These are phyloP conservation scores for Schizosaccharomyces lindneri DNA, from an alignment of 805 yeast species.

Conservation along the genomic window DNA sequence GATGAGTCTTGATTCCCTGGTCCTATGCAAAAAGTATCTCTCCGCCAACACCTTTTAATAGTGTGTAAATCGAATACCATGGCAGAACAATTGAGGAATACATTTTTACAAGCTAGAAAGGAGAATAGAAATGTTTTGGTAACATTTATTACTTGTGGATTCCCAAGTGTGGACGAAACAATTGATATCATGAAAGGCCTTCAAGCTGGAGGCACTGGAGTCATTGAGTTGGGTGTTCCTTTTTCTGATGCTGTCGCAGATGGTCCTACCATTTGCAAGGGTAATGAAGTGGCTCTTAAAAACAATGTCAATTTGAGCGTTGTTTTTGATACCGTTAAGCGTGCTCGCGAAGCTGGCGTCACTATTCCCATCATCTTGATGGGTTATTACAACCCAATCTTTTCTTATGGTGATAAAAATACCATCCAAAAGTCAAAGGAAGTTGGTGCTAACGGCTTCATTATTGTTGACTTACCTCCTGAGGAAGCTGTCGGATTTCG, in stretches of 20 bases:
- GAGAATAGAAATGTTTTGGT: conserved; percentile 62
- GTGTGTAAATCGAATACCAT: not conserved
- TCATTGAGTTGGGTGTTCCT: conserved; percentile 87
- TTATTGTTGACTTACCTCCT: conserved; percentile 90
- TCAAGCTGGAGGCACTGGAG: conserved; percentile 87
- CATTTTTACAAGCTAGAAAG: conserved; percentile 29
- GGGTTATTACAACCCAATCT: conserved; percentile 95
- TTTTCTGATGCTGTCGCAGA: conserved; percentile 97
- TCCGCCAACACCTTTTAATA: not conserved
- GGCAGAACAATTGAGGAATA: conserved; percentile 19
- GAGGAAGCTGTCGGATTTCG: conserved; percentile 86
- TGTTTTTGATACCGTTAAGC: conserved; percentile 43
- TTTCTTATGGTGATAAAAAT: conserved; percentile 69
- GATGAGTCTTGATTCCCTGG: too few relatives aligned
- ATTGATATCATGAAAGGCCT: conserved; percentile 64
- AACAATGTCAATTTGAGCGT: conserved; percentile 55
- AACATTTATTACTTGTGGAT: conserved; percentile 85
- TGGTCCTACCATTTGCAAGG: conserved; percentile 86
- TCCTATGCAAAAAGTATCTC: not conserved
- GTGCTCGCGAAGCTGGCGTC: conserved; percentile 65
- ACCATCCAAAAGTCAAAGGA: conserved; percentile 52
- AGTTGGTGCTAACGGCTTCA: conserved; percentile 88
- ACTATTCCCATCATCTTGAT: conserved; percentile 71
- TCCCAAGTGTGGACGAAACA: conserved; percentile 70
- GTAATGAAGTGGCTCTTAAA: conserved; percentile 51